Conservation (phyloP, 2,329 filamentous ascomycete genomes). For the Trichoderma oligosporum region DNA sequence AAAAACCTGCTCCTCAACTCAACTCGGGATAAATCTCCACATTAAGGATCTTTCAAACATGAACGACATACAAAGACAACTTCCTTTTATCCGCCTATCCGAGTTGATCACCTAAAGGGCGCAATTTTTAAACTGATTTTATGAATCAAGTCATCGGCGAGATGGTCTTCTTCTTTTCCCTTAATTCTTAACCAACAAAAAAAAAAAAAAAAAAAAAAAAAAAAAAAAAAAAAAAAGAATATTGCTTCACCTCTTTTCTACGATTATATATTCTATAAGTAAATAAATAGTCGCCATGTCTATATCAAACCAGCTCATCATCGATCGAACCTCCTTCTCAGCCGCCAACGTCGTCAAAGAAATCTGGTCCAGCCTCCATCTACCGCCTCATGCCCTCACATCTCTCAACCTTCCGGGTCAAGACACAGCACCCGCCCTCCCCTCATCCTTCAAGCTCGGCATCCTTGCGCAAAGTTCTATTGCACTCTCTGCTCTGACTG, state of each 20-base stretch:
- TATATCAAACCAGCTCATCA: conserved; percentile 1
- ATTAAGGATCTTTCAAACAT: too few species aligned
- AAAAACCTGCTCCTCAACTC: background rate
- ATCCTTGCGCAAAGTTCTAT: conserved; percentile 51
- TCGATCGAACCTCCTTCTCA: conserved; percentile 17
- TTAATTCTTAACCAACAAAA: too few species aligned
- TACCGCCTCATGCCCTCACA: conserved; percentile 18
- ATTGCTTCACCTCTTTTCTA: background rate
- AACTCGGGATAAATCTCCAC: background rate
- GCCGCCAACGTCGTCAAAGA: conserved; percentile 20
- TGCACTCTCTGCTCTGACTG: conserved; percentile 47
- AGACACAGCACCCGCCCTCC: conserved; percentile 29
- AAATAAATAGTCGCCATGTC: background rate
- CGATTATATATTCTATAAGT: background rate
- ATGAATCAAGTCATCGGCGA: too few species aligned
- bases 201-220: background rate
- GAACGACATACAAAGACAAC: too few species aligned
- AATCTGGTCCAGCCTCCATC: conserved; percentile 20
- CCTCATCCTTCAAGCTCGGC: conserved; percentile 53
- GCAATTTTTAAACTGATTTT: background rate
- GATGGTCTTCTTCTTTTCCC: too few species aligned
- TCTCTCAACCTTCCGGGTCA: conserved; percentile 22
- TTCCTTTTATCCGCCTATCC: background rate
- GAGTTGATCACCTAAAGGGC: conserved; percentile 10
- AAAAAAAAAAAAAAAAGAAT: too few species aligned